Conservation (phyloP, 2,329 filamentous ascomycete genomes). For the Fusarium annulatum region DNA sequence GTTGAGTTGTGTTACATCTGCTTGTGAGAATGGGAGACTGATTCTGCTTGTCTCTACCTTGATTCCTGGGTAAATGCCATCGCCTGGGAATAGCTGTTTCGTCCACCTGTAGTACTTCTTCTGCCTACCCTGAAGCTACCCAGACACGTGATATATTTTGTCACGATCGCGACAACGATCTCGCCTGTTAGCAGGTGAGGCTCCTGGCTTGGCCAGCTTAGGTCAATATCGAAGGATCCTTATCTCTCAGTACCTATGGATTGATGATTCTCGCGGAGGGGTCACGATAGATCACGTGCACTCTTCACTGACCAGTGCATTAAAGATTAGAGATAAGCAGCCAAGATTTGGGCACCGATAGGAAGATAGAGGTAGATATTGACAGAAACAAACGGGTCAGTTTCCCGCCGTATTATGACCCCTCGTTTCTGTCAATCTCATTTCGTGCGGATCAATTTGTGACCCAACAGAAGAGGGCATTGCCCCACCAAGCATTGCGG, state of each 20-base stretch:
- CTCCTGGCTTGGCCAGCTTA: neutral
- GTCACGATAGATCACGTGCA: neutral
- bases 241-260: neutral
- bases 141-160: neutral
- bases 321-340: neutral
- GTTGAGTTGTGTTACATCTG: neutral
- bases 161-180: neutral
- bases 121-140: neutral
- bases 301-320: neutral
- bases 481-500: neutral
- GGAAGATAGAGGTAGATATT: no score
- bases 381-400: neutral
- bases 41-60: neutral
- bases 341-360: neutral
- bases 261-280: neutral
- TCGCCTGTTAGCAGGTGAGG: neutral
- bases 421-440: neutral
- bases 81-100: neutral
- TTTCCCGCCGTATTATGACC: rapidly evolving
- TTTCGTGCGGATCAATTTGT: neutral
- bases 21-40: neutral
- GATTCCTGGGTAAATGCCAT: neutral
- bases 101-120: neutral
- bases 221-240: neutral
- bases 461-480: neutral